Evolutionary conservation across 306 rosid species (phyloP).

Genomic region (Betula pendula): DNA sequence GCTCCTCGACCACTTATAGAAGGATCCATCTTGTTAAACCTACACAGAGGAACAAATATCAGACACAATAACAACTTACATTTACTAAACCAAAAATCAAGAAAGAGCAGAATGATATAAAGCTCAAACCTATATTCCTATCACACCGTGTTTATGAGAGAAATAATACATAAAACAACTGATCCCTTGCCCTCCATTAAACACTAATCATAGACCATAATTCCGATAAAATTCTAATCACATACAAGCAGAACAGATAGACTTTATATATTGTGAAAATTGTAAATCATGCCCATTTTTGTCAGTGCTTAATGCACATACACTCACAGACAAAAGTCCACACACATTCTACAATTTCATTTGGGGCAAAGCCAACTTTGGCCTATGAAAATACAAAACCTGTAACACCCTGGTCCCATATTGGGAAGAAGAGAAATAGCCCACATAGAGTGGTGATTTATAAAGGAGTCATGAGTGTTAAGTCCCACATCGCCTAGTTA

Average conservation of each 20-base stretch:
- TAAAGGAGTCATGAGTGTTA: too few relatives aligned
- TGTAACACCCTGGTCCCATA: too few relatives aligned
- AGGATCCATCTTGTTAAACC: slow-evolving; percentile 82
- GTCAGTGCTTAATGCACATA: too few relatives aligned
- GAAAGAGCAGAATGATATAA: neutral
- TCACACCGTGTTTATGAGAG: neutral
- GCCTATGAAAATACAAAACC: neutral
- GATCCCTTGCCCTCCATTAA: neutral
- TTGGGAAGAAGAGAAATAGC: too few relatives aligned
- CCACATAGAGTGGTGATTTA: too few relatives aligned
- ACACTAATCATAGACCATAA: neutral
- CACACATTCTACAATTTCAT: too few relatives aligned
- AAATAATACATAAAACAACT: neutral
- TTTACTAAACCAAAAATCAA: neutral
- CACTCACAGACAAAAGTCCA: neutral
- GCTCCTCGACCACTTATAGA: slow-evolving; percentile 68
- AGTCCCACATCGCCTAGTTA: too few relatives aligned
- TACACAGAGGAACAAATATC: slow-evolving; percentile 24
- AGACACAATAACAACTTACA: neutral
- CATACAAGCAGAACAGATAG: neutral
- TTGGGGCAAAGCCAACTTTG: too few relatives aligned
- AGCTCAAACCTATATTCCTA: neutral
- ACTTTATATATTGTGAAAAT: neutral
- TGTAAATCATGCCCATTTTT: neutral
- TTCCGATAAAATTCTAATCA: neutral